Evolutionary conservation across 2,329 filamentous ascomycete genomes (phyloP), one percentile per base, ranked within the genome.

Genomic region (Elsinoe arachidis): DNA sequence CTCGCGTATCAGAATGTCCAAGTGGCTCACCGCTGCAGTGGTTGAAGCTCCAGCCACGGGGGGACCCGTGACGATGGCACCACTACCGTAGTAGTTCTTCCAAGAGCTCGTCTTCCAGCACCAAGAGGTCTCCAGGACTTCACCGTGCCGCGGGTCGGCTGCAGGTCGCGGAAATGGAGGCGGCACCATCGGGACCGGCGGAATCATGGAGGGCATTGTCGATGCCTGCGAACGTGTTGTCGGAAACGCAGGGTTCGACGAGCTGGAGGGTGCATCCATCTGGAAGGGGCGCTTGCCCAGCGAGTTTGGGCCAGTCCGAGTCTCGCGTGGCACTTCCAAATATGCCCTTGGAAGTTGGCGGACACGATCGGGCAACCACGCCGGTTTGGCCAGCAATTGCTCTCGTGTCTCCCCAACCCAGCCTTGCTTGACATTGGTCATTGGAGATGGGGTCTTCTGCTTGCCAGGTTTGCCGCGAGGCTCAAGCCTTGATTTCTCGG

Each of bases 271-370:
- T 6, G 34, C 14, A 14, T 35, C 34, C 7, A 35, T 35, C 34
- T 35, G 6, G 7, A 7, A 6, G 6, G 6, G 7, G 34, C 34
- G 34, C 6, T 35, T 6, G n/a, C n/a, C n/a, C n/a, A n/a, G n/a
- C n/a, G n/a, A n/a, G n/a, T n/a, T n/a, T n/a, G n/a, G n/a, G n/a
- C n/a, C n/a, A n/a, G n/a, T n/a, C n/a, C n/a, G n/a, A 35, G 34
- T 7, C 34, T 14, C 6, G 14, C 34, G 34, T n/a, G 39, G 39
- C 15, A 15, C 14, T 7, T 44, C n/a, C 39, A 44, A 15, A 21
- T 44, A 1, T 57, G 56, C 46, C 17, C 56, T 52, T 33, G 56
- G 56, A 17, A n/a, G 26, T 14, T 44, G 30, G 6, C 56, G 56
- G n/a, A 53, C 55, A 33, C 5, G 15, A 19, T 14, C 12, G n/a